A percentile compares a stretch with the other conserved stretches of the same genome.
phyloP scores from a whole-genome alignment of 495 filamentous ascomycete species.

The Sabuloglossum arenarium region DNA sequence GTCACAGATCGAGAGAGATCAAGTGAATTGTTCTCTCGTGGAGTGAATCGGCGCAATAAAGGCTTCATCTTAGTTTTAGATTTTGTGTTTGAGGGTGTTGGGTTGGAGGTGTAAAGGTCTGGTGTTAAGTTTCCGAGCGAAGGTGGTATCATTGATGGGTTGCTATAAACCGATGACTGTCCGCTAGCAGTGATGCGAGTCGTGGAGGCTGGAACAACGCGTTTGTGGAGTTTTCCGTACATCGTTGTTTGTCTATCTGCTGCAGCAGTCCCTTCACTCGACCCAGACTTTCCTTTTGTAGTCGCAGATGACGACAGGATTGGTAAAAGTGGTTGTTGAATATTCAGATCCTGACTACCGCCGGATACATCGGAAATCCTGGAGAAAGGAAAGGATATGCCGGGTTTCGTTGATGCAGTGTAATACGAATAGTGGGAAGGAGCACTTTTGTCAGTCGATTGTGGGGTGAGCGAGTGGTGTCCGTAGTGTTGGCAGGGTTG shows the following conservation, averaged over 20 bases:
- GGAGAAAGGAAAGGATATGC: not conserved
- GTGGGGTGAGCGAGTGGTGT: not conserved
- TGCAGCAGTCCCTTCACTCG: not conserved
- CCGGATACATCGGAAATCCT: not conserved
- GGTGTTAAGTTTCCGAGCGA: not conserved
- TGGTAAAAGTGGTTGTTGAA: not conserved
- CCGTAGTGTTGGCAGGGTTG: not conserved
- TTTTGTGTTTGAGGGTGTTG: constrained; percentile 8
- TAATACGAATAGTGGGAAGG: not conserved
- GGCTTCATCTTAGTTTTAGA: constrained; percentile 31
- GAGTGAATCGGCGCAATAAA: constrained; percentile 31
- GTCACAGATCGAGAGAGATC: constrained; percentile 33
- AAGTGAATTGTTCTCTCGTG: constrained; percentile 26
- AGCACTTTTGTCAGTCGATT: not conserved
- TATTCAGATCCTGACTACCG: not conserved
- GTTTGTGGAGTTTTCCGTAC: not conserved
- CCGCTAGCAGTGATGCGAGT: not conserved
- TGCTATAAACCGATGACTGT: not conserved
- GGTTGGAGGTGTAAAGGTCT: not conserved
- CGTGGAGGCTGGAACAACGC: not conserved
- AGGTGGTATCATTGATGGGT: not conserved
- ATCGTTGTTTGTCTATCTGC: not conserved
- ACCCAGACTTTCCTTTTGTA: not conserved
- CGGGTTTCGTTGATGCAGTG: not conserved
- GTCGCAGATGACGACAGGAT: not conserved